A percentile compares a stretch with the other conserved stretches of the same genome.
These are phyloP conservation scores for Xylariaceae sp. DNA, from an alignment of 2,329 filamentous ascomycete genomes.

Conservation along the genomic window DNA sequence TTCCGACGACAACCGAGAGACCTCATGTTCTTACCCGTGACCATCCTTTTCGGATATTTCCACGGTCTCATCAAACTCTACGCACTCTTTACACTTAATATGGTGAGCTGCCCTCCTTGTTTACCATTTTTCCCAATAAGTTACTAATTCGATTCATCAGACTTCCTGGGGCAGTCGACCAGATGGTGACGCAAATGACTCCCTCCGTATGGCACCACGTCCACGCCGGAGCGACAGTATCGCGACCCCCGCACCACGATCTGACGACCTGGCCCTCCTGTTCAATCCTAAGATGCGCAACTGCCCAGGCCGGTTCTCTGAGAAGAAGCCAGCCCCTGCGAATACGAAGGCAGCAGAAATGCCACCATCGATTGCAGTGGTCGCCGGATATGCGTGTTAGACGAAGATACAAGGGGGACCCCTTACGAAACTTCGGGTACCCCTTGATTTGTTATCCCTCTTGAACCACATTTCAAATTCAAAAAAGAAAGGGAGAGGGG, in stretches of 20 bases:
- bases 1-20: slow-evolving; percentile 81
- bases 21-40: slow-evolving; percentile 73
- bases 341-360: slow-evolving; percentile 16
- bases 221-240: slow-evolving; percentile 37
- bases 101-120: slow-evolving; percentile 50
- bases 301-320: slow-evolving; percentile 12
- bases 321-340: slow-evolving; percentile 23
- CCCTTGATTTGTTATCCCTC: no score
- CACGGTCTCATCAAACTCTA: slow-evolving; percentile 91
- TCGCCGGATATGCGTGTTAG: slow-evolving; percentile 16
- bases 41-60: slow-evolving; percentile 85
- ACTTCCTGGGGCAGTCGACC: slow-evolving; percentile 94
- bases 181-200: slow-evolving; percentile 81
- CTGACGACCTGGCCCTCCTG: slow-evolving; percentile 30
- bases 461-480: not conserved
- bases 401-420: not conserved
- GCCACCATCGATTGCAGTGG: slow-evolving; percentile 18
- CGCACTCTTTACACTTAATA: slow-evolving; percentile 73
- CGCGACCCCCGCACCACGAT: slow-evolving; percentile 31
- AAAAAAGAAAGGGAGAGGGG: not conserved
- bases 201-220: slow-evolving; percentile 56
- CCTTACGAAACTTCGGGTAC: not conserved
- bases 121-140: not conserved
- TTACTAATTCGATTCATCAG: slow-evolving; percentile 42
- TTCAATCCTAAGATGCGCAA: slow-evolving; percentile 21